Evolutionary conservation across 139 green algal genomes (phyloP).

Genomic region (Chlamydomonas incerta): DNA sequence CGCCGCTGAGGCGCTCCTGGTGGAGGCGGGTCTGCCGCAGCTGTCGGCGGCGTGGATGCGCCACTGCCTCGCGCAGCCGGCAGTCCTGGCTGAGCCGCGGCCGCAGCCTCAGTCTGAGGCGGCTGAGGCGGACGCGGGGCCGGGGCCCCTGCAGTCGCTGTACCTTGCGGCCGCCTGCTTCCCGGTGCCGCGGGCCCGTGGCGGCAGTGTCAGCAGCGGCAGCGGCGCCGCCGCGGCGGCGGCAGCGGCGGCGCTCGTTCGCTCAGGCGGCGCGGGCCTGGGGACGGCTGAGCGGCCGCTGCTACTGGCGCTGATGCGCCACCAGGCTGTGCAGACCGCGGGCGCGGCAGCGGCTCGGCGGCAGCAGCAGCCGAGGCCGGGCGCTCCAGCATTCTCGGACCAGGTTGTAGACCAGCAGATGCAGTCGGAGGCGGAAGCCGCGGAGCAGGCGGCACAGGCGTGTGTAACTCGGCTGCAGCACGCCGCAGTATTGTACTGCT

Average conservation of each 20-base stretch:
- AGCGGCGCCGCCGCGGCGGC: neutral
- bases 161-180: slow-evolving; percentile 29
- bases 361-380: neutral
- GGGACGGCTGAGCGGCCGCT: slow-evolving; percentile 39
- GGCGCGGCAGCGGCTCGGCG: slow-evolving; percentile 8
- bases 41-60: slow-evolving; percentile 1
- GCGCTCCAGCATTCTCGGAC: neutral
- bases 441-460: neutral
- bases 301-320: slow-evolving; percentile 53
- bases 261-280: neutral
- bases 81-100: neutral
- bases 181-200: neutral
- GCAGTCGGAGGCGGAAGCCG: neutral
- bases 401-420: no score
- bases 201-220: neutral
- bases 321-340: slow-evolving; percentile 29
- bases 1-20: slow-evolving; percentile 5
- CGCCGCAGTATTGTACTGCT: slow-evolving; percentile 50
- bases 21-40: slow-evolving; percentile 1
- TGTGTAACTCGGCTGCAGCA: slow-evolving; percentile 27
- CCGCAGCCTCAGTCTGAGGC: no score
- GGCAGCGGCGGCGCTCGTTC: neutral
- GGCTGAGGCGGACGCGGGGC: no score
- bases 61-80: neutral
- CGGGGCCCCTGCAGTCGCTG: neutral